Evolutionary conservation across 495 filamentous ascomycete species (phyloP).

Genomic region (Eremomyces bilateralis): DNA sequence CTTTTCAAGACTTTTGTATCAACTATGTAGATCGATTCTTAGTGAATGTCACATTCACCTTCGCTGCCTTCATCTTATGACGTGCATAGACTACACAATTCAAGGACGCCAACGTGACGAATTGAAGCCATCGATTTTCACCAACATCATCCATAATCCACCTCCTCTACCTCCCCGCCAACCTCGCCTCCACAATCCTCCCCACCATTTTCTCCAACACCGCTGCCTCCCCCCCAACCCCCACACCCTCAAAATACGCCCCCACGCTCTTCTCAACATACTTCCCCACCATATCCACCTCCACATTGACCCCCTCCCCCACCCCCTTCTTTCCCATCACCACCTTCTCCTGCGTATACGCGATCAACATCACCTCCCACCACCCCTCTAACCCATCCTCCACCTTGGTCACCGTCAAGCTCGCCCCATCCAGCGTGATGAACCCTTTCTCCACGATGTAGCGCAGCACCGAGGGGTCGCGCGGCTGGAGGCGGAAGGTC

Average conservation of each 20-base stretch:
- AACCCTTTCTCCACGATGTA: conserved; percentile 96
- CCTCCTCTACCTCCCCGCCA: conserved; percentile 22
- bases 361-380: conserved; percentile 98
- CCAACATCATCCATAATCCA: too few relatives aligned
- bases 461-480: conserved; percentile 39
- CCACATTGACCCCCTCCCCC: conserved; percentile 85
- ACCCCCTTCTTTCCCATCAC: conserved; percentile 59
- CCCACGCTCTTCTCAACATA: conserved; percentile 90
- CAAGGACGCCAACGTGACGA: too few relatives aligned
- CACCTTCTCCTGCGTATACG: conserved; percentile 90
- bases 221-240: conserved; percentile 30
- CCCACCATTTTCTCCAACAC: conserved; percentile 71
- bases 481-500: conserved; percentile 61
- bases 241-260: conserved; percentile 35
- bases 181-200: conserved; percentile 51
- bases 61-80: too few relatives aligned
- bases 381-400: conserved; percentile 41
- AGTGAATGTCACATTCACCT: too few relatives aligned
- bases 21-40: too few relatives aligned
- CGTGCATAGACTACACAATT: too few relatives aligned
- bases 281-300: conserved; percentile 97
- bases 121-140: too few relatives aligned
- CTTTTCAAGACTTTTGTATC: too few relatives aligned
- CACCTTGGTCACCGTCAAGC: conserved; percentile 75
- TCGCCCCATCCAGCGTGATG: conserved; percentile 88